Conservation (phyloP, 345 rosid genomes). For the Murraya paniculata region DNA sequence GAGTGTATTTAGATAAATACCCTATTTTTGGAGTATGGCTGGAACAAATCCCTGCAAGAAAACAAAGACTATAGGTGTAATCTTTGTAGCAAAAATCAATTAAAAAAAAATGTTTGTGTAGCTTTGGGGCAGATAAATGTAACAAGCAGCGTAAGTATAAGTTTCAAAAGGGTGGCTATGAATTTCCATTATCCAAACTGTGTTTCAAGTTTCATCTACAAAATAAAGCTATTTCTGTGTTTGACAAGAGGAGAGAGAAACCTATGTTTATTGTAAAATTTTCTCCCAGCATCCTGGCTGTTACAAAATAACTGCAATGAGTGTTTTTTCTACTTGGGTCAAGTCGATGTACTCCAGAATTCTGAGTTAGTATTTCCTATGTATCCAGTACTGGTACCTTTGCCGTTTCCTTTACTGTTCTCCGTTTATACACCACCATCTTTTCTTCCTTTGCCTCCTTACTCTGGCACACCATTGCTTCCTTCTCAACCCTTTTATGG, state of each 20-base stretch:
- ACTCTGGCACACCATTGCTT: constrained; percentile 1
- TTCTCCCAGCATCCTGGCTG: not conserved
- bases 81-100: not conserved
- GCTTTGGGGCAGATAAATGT: not conserved
- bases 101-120: not conserved
- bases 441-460: constrained; percentile 14
- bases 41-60: no score
- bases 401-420: constrained; percentile 1
- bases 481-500: not conserved
- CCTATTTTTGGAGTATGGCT: no score
- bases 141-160: not conserved
- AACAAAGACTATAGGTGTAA: not conserved
- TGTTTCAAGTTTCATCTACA: not conserved
- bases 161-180: not conserved
- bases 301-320: not conserved
- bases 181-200: not conserved
- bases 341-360: not conserved
- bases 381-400: not conserved
- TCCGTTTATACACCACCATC: constrained; percentile 21
- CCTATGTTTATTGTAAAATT: not conserved
- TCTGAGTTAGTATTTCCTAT: not conserved
- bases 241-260: not conserved
- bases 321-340: not conserved
- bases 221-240: not conserved
- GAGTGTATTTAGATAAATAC: no score